phyloP scores from a whole-genome alignment of 306 rosid genomes.

The Malus domestica region DNA sequence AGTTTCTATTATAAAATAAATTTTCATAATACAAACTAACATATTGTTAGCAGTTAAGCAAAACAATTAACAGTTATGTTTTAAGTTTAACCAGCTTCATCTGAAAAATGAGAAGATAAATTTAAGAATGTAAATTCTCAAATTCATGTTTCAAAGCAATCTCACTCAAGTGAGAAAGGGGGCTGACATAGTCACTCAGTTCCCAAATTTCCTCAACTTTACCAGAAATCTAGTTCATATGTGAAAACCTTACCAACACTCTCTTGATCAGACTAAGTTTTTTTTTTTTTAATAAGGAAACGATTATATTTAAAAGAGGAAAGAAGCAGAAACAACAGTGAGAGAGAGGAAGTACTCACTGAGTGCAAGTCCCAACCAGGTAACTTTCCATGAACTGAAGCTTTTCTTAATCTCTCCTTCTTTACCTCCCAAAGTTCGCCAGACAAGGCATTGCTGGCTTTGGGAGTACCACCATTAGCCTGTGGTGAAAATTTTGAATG shows the following conservation, averaged over 20 bases:
- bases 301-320: neutral
- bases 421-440: conserved; percentile 97
- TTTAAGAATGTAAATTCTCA: neutral
- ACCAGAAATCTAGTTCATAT: no score
- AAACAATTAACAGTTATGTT: no score
- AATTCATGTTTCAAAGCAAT: no score
- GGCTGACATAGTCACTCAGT: neutral
- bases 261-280: no score
- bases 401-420: conserved; percentile 80
- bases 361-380: conserved; percentile 95
- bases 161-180: neutral
- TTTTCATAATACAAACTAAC: neutral
- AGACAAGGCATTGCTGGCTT: conserved; percentile 92
- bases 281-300: no score
- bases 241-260: neutral
- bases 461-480: conserved; percentile 75
- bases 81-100: neutral
- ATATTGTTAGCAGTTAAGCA: neutral
- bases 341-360: conserved; percentile 39
- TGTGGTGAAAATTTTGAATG: conserved; percentile 32
- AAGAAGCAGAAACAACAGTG: neutral
- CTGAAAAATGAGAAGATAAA: neutral
- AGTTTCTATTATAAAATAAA: neutral
- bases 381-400: conserved; percentile 59
- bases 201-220: neutral